Evolutionary conservation across 2,329 filamentous ascomycete species (phyloP).

Genomic region (Penicillium sp.): DNA sequence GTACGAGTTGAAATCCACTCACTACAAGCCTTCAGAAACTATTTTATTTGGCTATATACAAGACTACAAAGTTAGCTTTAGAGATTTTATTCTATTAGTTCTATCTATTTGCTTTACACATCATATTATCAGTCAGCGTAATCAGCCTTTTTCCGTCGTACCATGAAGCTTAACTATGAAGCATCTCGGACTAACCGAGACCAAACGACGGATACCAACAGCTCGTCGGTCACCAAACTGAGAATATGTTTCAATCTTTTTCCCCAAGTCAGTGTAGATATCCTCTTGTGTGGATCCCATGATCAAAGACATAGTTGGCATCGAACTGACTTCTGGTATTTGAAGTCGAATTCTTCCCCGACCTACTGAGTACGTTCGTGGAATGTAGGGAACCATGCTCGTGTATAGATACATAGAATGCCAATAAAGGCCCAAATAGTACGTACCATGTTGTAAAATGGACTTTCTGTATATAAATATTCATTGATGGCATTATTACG

Average conservation of each 20-base stretch:
- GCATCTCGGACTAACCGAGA: neutral
- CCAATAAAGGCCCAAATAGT: neutral
- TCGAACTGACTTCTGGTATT: neutral
- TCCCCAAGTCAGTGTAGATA: neutral
- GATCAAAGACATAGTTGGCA: neutral
- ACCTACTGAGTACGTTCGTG: neutral
- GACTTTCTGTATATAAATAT: neutral
- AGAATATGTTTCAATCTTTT: neutral
- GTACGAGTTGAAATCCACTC: neutral
- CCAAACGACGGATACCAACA: neutral
- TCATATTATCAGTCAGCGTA: neutral
- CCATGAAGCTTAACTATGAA: neutral
- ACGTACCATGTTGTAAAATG: neutral
- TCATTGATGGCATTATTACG: neutral
- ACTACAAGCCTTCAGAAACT: neutral
- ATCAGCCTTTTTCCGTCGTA: neutral
- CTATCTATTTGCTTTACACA: neutral
- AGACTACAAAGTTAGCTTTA: neutral
- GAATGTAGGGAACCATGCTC: neutral
- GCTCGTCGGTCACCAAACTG: neutral
- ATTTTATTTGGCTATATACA: neutral
- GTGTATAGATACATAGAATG: neutral
- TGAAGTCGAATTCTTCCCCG: neutral
- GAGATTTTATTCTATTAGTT: neutral
- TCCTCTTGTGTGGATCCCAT: neutral